These are phyloP conservation scores for Coemansia sp. DNA, from an alignment of 192 early-diverging fungal genomes.

Conservation along the genomic window DNA sequence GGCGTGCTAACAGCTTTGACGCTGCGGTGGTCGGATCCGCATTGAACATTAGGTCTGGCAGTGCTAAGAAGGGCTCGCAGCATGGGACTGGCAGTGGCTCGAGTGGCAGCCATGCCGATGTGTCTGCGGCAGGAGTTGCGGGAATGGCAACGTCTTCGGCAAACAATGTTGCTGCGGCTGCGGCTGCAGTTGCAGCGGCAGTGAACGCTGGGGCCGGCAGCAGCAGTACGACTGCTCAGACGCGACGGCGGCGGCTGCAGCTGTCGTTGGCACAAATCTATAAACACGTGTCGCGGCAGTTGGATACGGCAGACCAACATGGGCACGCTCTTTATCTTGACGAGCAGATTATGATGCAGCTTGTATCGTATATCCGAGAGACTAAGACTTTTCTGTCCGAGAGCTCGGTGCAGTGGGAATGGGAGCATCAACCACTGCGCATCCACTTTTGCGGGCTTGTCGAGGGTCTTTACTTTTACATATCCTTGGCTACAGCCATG, in stretches of 20 bases:
- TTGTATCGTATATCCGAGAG: conserved; percentile 76
- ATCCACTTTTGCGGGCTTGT: conserved; percentile 89
- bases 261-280: conserved; percentile 51
- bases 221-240: conserved; percentile 32
- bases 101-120: background rate
- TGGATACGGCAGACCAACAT: conserved; percentile 56
- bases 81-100: background rate
- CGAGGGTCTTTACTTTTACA: conserved; percentile 76
- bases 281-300: conserved; percentile 39
- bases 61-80: conserved; percentile 14
- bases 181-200: conserved; percentile 28
- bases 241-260: conserved; percentile 32
- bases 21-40: conserved; percentile 14
- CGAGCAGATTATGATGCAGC: conserved; percentile 60
- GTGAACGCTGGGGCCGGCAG: conserved; percentile 18
- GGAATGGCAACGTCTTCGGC: conserved; percentile 3
- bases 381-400: conserved; percentile 76
- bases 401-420: conserved; percentile 72
- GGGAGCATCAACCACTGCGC: conserved; percentile 85
- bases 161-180: conserved; percentile 19
- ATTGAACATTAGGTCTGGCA: conserved; percentile 15
- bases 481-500: conserved; percentile 46
- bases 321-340: conserved; percentile 49
- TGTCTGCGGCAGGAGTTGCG: background rate
- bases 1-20: conserved; percentile 50